These are phyloP conservation scores for Yamadazyma oceani DNA, from an alignment of 1,139 yeast species.

Conservation along the genomic window DNA sequence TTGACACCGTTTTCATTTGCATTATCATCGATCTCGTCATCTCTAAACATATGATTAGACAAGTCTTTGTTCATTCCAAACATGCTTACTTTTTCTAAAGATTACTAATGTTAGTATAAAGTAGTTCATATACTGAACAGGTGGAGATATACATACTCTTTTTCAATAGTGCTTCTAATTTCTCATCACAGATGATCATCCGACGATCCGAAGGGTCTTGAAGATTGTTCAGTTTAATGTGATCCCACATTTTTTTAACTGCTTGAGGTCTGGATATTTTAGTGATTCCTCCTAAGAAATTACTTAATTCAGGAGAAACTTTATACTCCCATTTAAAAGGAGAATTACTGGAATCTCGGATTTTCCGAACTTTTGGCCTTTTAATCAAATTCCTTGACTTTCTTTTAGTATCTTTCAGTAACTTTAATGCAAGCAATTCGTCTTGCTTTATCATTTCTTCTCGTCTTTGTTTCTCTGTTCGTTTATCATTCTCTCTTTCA, in stretches of 20 bases:
- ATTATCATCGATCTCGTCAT: constrained; percentile 29
- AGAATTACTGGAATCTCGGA: constrained; percentile 17
- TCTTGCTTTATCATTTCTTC: constrained; percentile 40
- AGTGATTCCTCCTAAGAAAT: constrained; percentile 36
- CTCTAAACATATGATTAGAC: constrained; percentile 52
- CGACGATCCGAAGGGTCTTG: constrained; percentile 72
- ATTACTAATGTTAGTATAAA: constrained; percentile 5
- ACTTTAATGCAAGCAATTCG: constrained; percentile 45
- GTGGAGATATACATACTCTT: constrained; percentile 39
- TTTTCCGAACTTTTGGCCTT: constrained; percentile 10
- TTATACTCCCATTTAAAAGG: constrained; percentile 40
- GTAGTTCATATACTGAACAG: no score
- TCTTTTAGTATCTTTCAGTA: constrained; percentile 34
- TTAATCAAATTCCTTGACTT: constrained; percentile 9
- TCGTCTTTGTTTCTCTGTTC: constrained; percentile 25
- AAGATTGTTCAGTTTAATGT: constrained; percentile 61
- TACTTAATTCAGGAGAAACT: constrained; percentile 52
- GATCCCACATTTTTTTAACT: constrained; percentile 71
- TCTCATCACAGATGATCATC: constrained; percentile 68
- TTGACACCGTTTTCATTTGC: no score
- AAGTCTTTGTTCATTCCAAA: constrained; percentile 65
- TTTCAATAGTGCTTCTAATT: constrained; percentile 58
- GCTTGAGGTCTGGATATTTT: constrained; percentile 65
- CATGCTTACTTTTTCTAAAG: constrained; percentile 53
- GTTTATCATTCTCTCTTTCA: constrained; percentile 30